Evolutionary conservation across 208 protist genomes (phyloP), one percentile per base, ranked within the genome.

Genomic region (Leishmania braziliensis): DNA sequence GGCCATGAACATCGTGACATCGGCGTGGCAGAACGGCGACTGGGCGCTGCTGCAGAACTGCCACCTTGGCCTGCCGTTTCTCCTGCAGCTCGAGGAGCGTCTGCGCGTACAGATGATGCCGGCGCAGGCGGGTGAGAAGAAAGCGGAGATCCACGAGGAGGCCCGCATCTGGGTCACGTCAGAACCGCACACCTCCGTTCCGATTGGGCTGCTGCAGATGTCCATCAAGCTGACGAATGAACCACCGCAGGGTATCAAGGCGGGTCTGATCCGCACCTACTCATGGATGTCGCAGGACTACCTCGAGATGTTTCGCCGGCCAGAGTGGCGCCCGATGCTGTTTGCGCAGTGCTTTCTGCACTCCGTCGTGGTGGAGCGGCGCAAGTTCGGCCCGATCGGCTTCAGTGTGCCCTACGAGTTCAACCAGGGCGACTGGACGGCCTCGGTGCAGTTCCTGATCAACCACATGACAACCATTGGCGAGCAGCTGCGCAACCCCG

Each of bases 381-480:
- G 98, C 79, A 99, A 99, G 91, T 99, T 99, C 84, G 98, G 99
- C 46, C 97, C 99, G n/a, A 96, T 99, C 80, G 99, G 99, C 29
- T 99, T 99, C 95, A 98, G 96, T 85, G 98, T 99, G 39, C 98
- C 98, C 48, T 99, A 99, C 90, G 99, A 99, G 91, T 99, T 99
- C 89, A 99, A 99, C 87, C 96, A 99, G 83, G 95, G 95, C 73
- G 99, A 99, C 90, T 98, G 95, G 94, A 96, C 92, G n/a, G 95
- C 95, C 3, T 69, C 54, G 83, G 91, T 99, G 79, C 89, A 96
- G 86, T 99, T 99, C 92, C 86, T 99, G 43, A 98, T 99, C 89
- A 99, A 99, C 84, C 98, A 99, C 92, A 96, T 99, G 88, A 97
- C 97, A 14, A 97, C 96, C n/a, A 98, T 98, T 79, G 97, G 97